phyloP scores from a whole-genome alignment of 495 filamentous ascomycete genomes.

The Achaetomiella virescens region DNA sequence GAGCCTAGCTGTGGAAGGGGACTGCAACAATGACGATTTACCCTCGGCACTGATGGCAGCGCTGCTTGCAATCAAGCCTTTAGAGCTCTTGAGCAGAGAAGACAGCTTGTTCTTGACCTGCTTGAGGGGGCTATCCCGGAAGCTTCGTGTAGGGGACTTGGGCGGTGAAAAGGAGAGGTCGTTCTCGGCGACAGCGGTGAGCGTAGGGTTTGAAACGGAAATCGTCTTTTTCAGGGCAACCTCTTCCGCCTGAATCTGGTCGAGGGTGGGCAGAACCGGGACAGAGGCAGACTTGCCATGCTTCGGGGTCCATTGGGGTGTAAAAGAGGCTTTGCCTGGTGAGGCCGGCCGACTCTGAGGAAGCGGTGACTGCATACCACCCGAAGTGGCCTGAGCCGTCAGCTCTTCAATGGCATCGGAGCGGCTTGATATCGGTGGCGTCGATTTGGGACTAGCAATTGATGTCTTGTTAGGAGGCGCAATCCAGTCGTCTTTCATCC shows the following conservation, averaged over 20 bases:
- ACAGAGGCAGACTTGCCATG: constrained; percentile 54
- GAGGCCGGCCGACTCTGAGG: constrained; percentile 37
- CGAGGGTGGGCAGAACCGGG: constrained; percentile 43
- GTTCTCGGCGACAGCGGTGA: constrained; percentile 35
- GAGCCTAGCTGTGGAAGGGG: constrained; percentile 35
- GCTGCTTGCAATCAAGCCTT: constrained; percentile 73
- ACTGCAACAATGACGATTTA: constrained; percentile 48
- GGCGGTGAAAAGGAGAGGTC: constrained; percentile 57
- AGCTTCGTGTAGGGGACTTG: constrained; percentile 62
- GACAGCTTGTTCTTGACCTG: constrained; percentile 84
- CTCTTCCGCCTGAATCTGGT: constrained; percentile 33
- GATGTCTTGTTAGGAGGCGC: constrained; percentile 44
- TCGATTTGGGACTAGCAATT: constrained; percentile 37
- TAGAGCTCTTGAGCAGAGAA: constrained; percentile 79
- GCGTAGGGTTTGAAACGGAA: constrained; percentile 56
- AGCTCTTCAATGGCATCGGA: constrained; percentile 56
- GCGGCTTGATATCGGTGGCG: constrained; percentile 51
- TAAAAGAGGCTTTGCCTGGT: constrained; percentile 34
- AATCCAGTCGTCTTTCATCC: constrained; percentile 81
- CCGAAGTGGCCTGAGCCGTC: constrained; percentile 38
- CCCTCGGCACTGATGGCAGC: constrained; percentile 71
- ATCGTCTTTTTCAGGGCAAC: constrained; percentile 52
- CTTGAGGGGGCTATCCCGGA: constrained; percentile 72
- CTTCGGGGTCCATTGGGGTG: constrained; percentile 28
- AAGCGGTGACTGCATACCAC: constrained; percentile 36